A percentile compares a stretch with the other conserved stretches of the same genome.
These are phyloP conservation scores for Cladosporium colombiae DNA, from an alignment of 2,329 filamentous ascomycete species.

Conservation along the genomic window DNA sequence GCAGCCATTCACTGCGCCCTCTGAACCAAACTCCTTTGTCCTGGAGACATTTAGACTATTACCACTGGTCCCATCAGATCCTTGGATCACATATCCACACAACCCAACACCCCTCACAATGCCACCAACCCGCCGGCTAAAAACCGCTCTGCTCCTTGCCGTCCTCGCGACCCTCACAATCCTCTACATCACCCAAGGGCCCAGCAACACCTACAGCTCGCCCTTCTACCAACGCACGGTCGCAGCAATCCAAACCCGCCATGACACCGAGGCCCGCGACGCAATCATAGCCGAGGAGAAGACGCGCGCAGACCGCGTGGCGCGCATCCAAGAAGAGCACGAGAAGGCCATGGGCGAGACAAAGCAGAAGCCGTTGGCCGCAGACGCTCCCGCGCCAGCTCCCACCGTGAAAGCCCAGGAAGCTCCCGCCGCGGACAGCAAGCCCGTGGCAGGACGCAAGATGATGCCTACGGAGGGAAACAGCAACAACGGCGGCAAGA, in stretches of 20 bases:
- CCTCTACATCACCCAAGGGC: slow-evolving; percentile 70
- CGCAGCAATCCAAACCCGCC: slow-evolving; percentile 54
- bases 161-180: slow-evolving; percentile 66
- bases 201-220: slow-evolving; percentile 53
- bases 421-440: slow-evolving; percentile 40
- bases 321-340: slow-evolving; percentile 36
- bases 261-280: slow-evolving; percentile 37
- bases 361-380: slow-evolving; percentile 67
- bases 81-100: neutral
- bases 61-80: neutral
- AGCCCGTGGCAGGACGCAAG: slow-evolving; percentile 56
- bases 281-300: slow-evolving; percentile 32
- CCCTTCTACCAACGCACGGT: slow-evolving; percentile 61
- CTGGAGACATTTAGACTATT: neutral
- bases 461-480: slow-evolving; percentile 44
- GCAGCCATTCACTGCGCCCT: neutral
- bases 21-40: neutral
- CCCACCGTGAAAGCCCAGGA: slow-evolving; percentile 6
- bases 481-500: slow-evolving; percentile 31
- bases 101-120: slow-evolving; percentile 46
- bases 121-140: slow-evolving; percentile 70
- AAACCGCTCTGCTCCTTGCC: slow-evolving; percentile 65
- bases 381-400: slow-evolving; percentile 50
- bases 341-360: slow-evolving; percentile 47
- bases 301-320: slow-evolving; percentile 31